Conservation (phyloP, 345 rosid species). For the Salix purpurea region DNA sequence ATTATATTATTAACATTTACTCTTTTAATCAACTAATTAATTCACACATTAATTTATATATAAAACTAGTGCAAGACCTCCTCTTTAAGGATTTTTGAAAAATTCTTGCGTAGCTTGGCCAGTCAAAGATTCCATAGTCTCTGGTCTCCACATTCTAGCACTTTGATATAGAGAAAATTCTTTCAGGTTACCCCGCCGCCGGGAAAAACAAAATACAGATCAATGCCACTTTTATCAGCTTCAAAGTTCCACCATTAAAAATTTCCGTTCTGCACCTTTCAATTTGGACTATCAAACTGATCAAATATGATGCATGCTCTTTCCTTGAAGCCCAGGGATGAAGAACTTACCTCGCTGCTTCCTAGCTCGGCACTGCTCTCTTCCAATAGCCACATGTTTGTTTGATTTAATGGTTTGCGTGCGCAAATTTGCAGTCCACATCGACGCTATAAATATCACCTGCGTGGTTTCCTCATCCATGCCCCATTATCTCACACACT, state of each 20-base stretch:
- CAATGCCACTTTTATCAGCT: background rate
- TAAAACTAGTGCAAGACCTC: too few relatives aligned
- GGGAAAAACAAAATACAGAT: background rate
- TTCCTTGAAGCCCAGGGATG: background rate
- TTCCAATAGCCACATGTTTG: background rate
- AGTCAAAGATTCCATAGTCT: background rate
- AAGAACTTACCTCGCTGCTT: slow-evolving; percentile 33
- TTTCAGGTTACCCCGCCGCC: too few relatives aligned
- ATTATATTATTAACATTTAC: too few relatives aligned
- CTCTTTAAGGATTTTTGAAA: too few relatives aligned
- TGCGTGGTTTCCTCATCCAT: background rate
- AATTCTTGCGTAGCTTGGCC: too few relatives aligned
- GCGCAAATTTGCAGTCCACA: slow-evolving; percentile 14
- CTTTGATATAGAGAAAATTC: background rate
- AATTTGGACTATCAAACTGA: slow-evolving; percentile 29
- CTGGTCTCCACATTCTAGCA: background rate
- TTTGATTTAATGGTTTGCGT: slow-evolving; percentile 4
- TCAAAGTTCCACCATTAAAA: background rate
- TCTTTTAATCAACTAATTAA: too few relatives aligned
- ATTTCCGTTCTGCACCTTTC: slow-evolving; percentile 1
- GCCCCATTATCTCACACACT: background rate
- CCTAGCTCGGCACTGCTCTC: background rate
- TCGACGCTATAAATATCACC: too few relatives aligned
- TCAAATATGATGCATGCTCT: background rate
- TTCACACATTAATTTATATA: too few relatives aligned